Percentiles rank a stretch among this genome's conserved stretches.
Evolutionary conservation across 192 early-diverging fungal species (phyloP).

Genomic region (Gonapodya prolifera): DNA sequence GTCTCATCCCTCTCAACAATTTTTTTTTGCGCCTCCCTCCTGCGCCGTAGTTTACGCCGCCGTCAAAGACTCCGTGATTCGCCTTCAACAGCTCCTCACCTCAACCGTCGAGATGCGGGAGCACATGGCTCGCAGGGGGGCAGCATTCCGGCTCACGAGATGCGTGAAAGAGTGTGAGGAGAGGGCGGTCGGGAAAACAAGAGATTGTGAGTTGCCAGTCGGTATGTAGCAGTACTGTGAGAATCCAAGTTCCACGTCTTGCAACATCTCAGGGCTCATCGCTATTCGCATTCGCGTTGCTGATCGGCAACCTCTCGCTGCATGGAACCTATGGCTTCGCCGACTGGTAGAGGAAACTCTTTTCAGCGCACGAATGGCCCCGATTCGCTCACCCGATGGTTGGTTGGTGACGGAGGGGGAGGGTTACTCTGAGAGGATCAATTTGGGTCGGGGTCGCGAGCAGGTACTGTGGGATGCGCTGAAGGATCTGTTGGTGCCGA

Average conservation of each 20-base stretch:
- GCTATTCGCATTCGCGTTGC: not conserved
- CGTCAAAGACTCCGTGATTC: no score
- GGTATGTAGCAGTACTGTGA: no score
- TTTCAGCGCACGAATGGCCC: not conserved
- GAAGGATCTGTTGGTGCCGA: not conserved
- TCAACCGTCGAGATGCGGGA: not conserved
- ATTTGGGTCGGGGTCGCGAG: not conserved
- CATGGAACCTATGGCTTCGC: not conserved
- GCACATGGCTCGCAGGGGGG: not conserved
- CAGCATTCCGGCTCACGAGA: not conserved
- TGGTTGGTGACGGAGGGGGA: no score
- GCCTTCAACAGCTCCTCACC: not conserved
- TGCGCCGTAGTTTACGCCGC: no score
- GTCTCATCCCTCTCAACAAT: no score
- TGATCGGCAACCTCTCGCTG: not conserved
- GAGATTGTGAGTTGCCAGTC: not conserved
- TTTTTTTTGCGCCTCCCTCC: no score
- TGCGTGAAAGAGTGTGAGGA: not conserved
- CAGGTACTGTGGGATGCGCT: not conserved
- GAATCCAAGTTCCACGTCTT: no score
- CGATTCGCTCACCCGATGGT: no score
- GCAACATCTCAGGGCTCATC: not conserved
- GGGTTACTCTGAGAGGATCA: not conserved
- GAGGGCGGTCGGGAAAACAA: not conserved
- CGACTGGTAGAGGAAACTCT: not conserved